Evolutionary conservation across 164 flowering plant genomes (phyloP).

Genomic region (Berberis thunbergii): DNA sequence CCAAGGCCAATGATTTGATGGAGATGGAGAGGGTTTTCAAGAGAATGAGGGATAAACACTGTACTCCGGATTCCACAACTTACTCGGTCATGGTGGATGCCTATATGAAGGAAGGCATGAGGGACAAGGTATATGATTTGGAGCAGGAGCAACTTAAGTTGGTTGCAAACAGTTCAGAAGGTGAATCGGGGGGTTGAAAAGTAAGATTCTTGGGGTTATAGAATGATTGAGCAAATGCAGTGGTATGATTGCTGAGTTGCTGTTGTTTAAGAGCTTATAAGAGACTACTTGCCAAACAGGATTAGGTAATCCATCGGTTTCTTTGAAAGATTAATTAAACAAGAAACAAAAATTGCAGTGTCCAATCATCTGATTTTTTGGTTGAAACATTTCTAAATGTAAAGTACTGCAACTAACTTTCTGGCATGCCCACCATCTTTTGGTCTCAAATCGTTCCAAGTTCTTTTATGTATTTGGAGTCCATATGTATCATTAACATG

Average conservation of each 20-base stretch:
- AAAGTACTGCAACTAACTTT: too few relatives aligned
- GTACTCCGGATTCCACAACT: conserved; percentile 46
- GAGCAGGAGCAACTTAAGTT: conserved; percentile 47
- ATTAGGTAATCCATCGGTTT: too few relatives aligned
- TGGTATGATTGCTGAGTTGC: neutral
- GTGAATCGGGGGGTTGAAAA: conserved; percentile 10
- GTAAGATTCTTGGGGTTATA: neutral
- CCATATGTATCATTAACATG: too few relatives aligned
- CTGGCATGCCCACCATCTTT: too few relatives aligned
- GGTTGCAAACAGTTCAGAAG: conserved; percentile 13
- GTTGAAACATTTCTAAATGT: too few relatives aligned
- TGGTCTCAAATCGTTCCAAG: too few relatives aligned
- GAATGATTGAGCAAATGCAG: neutral
- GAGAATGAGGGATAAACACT: conserved; percentile 67
- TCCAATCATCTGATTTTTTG: too few relatives aligned
- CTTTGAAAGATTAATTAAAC: too few relatives aligned
- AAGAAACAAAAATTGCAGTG: too few relatives aligned
- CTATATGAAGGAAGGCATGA: conserved; percentile 73
- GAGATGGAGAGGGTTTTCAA: conserved; percentile 89
- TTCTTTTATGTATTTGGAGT: too few relatives aligned
- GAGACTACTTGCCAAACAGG: too few relatives aligned
- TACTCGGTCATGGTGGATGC: conserved; percentile 73
- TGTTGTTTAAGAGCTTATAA: too few relatives aligned
- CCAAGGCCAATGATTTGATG: conserved; percentile 81
- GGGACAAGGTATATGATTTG: conserved; percentile 64